Evolutionary conservation across 2,329 filamentous ascomycete species (phyloP), one percentile per base, ranked within the genome.

Genomic region (Cladophialophora carrionii): DNA sequence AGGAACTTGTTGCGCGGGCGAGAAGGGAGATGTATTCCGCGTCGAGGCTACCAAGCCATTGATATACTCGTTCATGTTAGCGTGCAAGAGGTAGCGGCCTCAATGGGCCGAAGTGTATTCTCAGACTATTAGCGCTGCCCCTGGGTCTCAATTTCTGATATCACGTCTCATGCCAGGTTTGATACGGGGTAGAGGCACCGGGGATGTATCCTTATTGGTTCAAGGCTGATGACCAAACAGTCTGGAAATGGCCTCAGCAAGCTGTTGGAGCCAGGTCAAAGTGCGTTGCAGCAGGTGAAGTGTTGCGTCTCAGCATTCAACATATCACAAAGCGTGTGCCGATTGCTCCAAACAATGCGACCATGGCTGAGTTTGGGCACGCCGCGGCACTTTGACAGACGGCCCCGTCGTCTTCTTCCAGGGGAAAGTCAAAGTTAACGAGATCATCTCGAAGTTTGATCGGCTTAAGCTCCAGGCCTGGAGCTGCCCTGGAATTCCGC

Each of bases 81-180:
- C 37, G 37, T 17, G 37, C 37, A 43, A 43, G 37, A 43, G 6
- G 37, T 17, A 43, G 37, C 14, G 37, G 14, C 37, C 8, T 43
- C 37, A 43, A n/a, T 43, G 17, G 17, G 37, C 17, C 37, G 17
- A n/a, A 43, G 37, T 8, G 14, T 17, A 10, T 32, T 54, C 29
- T 54, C 24, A 29, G 10, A 10, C 29, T 34, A n/a, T 54, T 54
- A 54, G 52, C 52, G 52, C 29, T 54, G 12, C 52, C 52, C 52
- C 52, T 34, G 29, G 48, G 14, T 52, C 48, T 26, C 48, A 29
- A 52, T 12, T 8, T 24, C 29, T 29, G 24, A 24, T 24, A 54
- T 29, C 12, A 34, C 48, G 48, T 52, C 48, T 24, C 48, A 26
- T 29, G 26, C 10, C 20, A 52, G 22, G 20, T 20, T 52, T 52